Evolutionary conservation across 139 green algal genomes (phyloP).

Genomic region (Chlamydomonas schloesseri): DNA sequence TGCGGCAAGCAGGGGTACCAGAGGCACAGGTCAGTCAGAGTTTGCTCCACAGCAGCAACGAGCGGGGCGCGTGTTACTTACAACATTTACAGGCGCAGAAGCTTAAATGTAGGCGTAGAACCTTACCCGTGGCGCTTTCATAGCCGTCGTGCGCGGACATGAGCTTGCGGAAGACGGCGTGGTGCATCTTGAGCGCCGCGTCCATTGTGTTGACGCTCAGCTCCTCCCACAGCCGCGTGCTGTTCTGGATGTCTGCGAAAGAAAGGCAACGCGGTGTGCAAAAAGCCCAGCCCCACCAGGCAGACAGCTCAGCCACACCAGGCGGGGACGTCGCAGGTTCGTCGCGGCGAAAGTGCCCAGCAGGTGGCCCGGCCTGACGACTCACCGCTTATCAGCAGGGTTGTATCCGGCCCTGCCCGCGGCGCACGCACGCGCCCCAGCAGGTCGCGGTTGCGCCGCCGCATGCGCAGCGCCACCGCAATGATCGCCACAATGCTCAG

Average conservation of each 20-base stretch:
- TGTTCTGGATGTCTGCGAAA: neutral
- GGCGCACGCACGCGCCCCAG: neutral
- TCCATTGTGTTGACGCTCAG: neutral
- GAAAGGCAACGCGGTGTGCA: neutral
- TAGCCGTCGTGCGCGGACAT: neutral
- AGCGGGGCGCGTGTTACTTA: too few species aligned
- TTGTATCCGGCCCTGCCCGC: neutral
- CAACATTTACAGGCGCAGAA: too few species aligned
- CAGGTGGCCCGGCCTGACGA: too few species aligned
- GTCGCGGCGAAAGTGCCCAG: too few species aligned
- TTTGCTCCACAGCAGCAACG: too few species aligned
- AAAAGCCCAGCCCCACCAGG: too few species aligned
- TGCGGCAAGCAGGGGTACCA: too few species aligned
- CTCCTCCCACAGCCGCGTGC: conserved; percentile 11
- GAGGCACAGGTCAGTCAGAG: too few species aligned
- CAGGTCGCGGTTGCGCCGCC: neutral
- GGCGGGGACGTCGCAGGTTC: too few species aligned
- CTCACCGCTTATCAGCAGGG: neutral
- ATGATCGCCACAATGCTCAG: neutral
- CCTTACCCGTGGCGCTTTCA: neutral
- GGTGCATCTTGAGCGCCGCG: neutral
- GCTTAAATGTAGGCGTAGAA: too few species aligned
- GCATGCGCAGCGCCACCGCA: neutral
- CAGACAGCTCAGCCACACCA: too few species aligned
- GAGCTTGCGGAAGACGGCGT: neutral